Base-by-base conservation (phyloP, 1,284 basidiomycete species). In the Cerioporus squamosus region DNA sequence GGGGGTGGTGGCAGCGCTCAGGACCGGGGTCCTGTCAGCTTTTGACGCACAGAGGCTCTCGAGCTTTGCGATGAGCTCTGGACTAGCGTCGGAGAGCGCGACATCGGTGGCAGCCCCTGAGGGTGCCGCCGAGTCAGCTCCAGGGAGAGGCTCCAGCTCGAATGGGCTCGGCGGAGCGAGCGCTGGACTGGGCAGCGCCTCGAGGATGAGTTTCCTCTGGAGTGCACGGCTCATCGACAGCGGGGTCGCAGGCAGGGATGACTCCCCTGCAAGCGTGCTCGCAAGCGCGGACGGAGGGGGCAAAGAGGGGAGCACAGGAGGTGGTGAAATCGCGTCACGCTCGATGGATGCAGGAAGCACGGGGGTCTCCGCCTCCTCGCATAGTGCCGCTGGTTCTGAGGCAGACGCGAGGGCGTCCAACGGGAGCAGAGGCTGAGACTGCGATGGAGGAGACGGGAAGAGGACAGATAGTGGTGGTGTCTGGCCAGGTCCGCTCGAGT, bases 91-190 rank as follows among this genome's bases (percentile, higher is more conserved):
- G 17, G 55, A 55, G 14, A 42, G 58, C 24, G 24, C 12, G 18
- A n/a, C n/a, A n/a, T n/a, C n/a, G n/a, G n/a, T n/a, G n/a, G n/a
- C n/a, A n/a, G n/a, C n/a, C n/a, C n/a, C n/a, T n/a, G n/a, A n/a
- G n/a, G n/a, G n/a, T n/a, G 12, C 26, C 20, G 5, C 44, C 44
- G 38, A 39, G 23, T 44, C 8, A 6, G 10, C 44, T 0, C 39
- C 36, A 23, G 45, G 33, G 8, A 36, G 33, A 36, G 69, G 68
- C 55, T 73, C 65, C 9, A 72, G 70, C 47, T 68, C 70, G 60
- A 73, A 69, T 38, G 72, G 73, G 24, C 69, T 71, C 17, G 71
- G 73, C 12, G 72, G 73, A 18, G 52, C 57, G 9, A 75, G 66
- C 38, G 66, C 64, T 5, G 73, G 71, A 51, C 68, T 69, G 26